Conservation (phyloP, 805 yeast species). For the Teunomyces pallodes region DNA sequence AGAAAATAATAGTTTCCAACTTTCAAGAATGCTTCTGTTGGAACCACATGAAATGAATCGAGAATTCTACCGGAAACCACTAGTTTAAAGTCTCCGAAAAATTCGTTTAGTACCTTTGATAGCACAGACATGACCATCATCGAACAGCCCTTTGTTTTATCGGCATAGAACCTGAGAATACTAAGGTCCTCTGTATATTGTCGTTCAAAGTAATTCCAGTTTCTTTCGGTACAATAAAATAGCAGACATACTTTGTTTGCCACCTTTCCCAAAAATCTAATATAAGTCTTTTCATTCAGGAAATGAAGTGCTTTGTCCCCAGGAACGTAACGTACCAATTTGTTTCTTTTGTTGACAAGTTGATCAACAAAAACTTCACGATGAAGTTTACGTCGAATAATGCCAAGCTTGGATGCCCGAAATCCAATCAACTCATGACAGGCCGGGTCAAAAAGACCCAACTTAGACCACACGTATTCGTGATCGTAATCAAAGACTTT, state of each 20-base stretch:
- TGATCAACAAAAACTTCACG: not conserved
- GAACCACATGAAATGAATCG: not conserved
- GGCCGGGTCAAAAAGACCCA: not conserved
- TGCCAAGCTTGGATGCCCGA: not conserved
- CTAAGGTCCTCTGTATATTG: constrained; percentile 9
- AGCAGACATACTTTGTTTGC: constrained; percentile 1
- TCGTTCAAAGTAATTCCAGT: not conserved
- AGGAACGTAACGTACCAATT: not conserved
- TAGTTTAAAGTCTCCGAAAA: not conserved
- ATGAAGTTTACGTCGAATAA: not conserved
- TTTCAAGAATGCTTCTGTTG: not conserved
- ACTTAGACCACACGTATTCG: constrained; percentile 1
- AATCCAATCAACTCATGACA: not conserved
- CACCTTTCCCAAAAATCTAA: not conserved
- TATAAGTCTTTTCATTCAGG: not conserved
- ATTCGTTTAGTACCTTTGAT: constrained; percentile 1
- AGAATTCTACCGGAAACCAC: not conserved
- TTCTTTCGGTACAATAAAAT: not conserved
- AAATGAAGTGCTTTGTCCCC: not conserved
- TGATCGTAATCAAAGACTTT: not conserved
- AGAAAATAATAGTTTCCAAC: not conserved
- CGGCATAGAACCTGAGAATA: constrained; percentile 9
- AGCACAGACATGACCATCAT: constrained; percentile 8
- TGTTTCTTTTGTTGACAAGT: not conserved
- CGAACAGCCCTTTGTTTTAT: constrained; percentile 6